Evolutionary conservation across 208 protist species (phyloP), one percentile per base, ranked within the genome.

Genomic region (Crithidia mellificae): DNA sequence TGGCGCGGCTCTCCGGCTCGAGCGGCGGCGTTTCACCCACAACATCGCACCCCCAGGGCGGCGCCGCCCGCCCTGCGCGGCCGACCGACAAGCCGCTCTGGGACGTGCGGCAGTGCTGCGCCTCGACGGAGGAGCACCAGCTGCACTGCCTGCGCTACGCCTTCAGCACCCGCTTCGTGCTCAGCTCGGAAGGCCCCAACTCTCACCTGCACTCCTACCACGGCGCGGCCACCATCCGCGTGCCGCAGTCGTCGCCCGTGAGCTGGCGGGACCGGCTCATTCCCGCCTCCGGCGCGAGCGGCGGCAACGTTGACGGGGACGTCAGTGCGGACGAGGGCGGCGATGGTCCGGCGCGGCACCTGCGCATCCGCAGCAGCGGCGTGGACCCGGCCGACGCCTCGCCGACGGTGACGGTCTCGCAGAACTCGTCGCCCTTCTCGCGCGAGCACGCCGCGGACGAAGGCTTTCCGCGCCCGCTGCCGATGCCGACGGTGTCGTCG

Each of bases 131-230:
- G 54, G 61, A 78, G 44, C 47, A 72, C 39, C 44, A 73, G 54
- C 34, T 51, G 59, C 55, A 69, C 43, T 74, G 63, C 43, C 59
- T 82, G 25, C 44, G 38, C n/a, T 85, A 70, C 39, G 51, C 72
- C 15, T 56, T 52, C 24, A 15, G 51, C 57, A 59, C 68, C 14
- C 57, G 57, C 19, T 15, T 81, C 25, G 59, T 70, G 47, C 65
- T 91, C 15, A 71, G 77, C 39, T 85, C 81, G 4, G 85, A 91
- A 41, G 85, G 85, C 6, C 85, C 85, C 7, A 91, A 91, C 50
- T 74, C 81, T 6, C 82, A 87, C 49, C 52, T 90, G 51, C 74
- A 80, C 54, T 75, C 68, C 34, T 90, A 83, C 68, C 82, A 72
- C 63, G 84, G 80, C 15, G 32, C 50, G 20, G 68, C 67, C 8